A percentile compares a stretch with the other conserved stretches of the same genome.
These are phyloP conservation scores for Lachancea meyersii DNA, from an alignment of 805 yeast species.

Conservation along the genomic window DNA sequence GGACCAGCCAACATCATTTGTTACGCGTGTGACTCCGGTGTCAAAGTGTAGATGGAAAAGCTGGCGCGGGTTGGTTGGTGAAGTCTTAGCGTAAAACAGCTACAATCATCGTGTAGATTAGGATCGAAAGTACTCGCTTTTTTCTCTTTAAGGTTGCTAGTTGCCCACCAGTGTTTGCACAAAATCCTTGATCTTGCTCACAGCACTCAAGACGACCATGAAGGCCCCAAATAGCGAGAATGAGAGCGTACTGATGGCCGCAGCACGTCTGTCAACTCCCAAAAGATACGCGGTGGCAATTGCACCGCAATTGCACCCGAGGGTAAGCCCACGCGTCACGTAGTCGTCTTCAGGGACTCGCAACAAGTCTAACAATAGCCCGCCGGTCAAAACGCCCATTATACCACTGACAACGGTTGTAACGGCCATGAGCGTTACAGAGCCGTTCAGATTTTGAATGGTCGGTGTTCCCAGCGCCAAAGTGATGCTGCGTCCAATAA, in stretches of 20 bases:
- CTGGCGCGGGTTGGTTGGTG: no score
- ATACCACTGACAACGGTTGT: slow-evolving; percentile 74
- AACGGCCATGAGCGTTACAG: slow-evolving; percentile 67
- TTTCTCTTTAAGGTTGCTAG: not conserved
- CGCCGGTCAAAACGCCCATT: slow-evolving; percentile 61
- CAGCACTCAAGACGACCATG: slow-evolving; percentile 63
- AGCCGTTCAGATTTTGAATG: slow-evolving; percentile 59
- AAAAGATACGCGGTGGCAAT: slow-evolving; percentile 73
- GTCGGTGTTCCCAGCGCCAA: slow-evolving; percentile 75
- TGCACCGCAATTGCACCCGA: slow-evolving; percentile 78
- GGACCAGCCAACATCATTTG: not conserved
- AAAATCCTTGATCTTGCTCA: slow-evolving; percentile 46
- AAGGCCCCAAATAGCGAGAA: slow-evolving; percentile 68
- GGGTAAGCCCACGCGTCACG: slow-evolving; percentile 67
- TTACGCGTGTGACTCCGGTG: not conserved
- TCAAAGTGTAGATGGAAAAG: not conserved
- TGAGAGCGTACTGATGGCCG: slow-evolving; percentile 66
- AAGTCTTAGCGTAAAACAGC: no score
- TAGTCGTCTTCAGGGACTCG: slow-evolving; percentile 56
- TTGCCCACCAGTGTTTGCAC: slow-evolving; percentile 24
- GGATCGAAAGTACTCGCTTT: no score
- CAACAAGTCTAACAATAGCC: slow-evolving; percentile 41
- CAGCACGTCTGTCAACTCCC: slow-evolving; percentile 69
- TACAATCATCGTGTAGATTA: no score
- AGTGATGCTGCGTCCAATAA: slow-evolving; percentile 74